A percentile compares a stretch with the other conserved stretches of the same genome.
Evolutionary conservation across 257 asterid species (phyloP).

Genomic region (Solanum ossicruentum): DNA sequence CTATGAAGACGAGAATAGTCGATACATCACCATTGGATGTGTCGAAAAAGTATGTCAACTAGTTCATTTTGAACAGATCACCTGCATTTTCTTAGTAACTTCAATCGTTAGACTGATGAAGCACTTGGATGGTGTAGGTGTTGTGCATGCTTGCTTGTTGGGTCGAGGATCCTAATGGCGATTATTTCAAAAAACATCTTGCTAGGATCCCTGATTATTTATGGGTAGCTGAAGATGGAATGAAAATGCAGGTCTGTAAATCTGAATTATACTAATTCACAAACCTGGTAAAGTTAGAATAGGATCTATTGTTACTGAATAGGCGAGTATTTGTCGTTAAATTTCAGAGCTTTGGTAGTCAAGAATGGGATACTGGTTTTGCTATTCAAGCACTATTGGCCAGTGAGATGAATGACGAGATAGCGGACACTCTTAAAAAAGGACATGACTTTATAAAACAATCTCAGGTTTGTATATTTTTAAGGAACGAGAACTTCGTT

Average conservation of each 20-base stretch:
- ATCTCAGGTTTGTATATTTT: constrained; percentile 46
- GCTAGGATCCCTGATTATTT: constrained; percentile 64
- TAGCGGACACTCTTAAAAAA: constrained; percentile 46
- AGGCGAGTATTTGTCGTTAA: not conserved
- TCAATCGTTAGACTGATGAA: not conserved
- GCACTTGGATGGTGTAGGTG: constrained; percentile 7
- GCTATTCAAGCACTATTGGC: constrained; percentile 73
- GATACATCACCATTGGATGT: constrained; percentile 65
- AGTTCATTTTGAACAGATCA: not conserved
- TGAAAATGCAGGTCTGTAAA: constrained; percentile 66
- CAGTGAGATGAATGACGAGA: constrained; percentile 44
- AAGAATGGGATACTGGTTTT: constrained; percentile 80
- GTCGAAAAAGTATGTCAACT: constrained; percentile 32
- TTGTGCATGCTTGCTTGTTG: constrained; percentile 71
- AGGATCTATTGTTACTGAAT: not conserved
- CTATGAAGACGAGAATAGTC: constrained; percentile 61
- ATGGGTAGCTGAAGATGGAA: constrained; percentile 80
- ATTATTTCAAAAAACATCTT: constrained; percentile 64
- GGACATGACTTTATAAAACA: constrained; percentile 67
- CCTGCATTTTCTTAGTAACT: not conserved
- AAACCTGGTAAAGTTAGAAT: not conserved
- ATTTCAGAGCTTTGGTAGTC: constrained; percentile 80
- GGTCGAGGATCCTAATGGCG: constrained; percentile 72
- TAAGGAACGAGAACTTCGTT: not conserved
- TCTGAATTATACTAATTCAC: not conserved